Conservation (phyloP, 2,329 filamentous ascomycete species). For the Tolypocladium guangdongense region DNA sequence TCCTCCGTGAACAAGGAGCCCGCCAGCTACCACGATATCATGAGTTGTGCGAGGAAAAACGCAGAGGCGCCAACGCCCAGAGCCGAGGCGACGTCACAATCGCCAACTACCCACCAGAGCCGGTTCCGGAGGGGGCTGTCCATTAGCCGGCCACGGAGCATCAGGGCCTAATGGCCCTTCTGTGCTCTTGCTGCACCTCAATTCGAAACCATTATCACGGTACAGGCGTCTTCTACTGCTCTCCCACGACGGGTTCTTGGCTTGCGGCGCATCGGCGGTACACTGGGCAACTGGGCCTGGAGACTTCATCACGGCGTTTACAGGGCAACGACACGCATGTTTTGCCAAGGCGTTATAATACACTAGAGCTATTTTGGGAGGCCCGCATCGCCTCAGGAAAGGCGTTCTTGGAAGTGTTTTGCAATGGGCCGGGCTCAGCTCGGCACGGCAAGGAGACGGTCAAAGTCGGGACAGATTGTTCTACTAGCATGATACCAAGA, state of each 20-base stretch:
- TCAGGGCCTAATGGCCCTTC: constrained; percentile 18
- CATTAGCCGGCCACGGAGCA: constrained; percentile 27
- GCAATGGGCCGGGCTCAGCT: neutral
- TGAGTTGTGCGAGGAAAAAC: constrained; percentile 32
- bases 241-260: neutral
- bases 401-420: neutral
- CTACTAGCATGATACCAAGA: neutral
- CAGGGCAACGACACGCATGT: neutral
- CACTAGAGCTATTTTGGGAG: neutral
- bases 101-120: constrained; percentile 17
- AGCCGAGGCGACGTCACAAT: constrained; percentile 13
- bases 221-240: neutral
- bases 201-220: neutral
- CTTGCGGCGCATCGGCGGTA: neutral
- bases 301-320: neutral
- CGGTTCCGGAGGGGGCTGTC: constrained; percentile 23
- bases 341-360: neutral
- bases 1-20: constrained; percentile 16
- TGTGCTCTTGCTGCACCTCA: neutral
- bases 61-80: constrained; percentile 10
- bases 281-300: neutral
- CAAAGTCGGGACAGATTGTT: neutral
- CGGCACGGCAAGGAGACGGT: neutral
- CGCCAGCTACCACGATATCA: constrained; percentile 37
- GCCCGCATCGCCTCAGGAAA: neutral